A percentile compares a stretch with the other conserved stretches of the same genome.
Evolutionary conservation across 2,329 filamentous ascomycete species (phyloP).

Genomic region (Chlorencoelia australis): DNA sequence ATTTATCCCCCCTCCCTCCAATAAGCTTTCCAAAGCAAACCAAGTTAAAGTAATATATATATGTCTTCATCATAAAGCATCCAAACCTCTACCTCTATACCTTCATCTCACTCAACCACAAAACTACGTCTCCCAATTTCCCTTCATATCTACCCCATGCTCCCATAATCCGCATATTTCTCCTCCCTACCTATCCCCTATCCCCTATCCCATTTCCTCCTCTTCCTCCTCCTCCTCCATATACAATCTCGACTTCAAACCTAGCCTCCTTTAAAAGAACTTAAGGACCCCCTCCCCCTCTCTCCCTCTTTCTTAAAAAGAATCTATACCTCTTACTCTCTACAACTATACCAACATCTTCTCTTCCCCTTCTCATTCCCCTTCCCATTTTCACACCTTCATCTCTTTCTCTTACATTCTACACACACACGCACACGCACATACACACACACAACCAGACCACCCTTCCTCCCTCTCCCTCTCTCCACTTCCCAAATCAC

Average conservation of each 20-base stretch:
- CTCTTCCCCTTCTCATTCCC: too few species aligned
- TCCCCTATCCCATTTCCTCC: not conserved
- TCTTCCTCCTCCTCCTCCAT: not conserved
- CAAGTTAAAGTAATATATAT: too few species aligned
- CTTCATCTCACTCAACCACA: not conserved
- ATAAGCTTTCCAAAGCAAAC: too few species aligned
- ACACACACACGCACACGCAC: not conserved
- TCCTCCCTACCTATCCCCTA: not conserved
- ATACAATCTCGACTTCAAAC: too few species aligned
- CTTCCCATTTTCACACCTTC: not conserved
- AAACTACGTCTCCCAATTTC: not conserved
- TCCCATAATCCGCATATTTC: not conserved
- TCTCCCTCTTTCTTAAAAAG: too few species aligned
- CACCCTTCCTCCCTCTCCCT: not conserved
- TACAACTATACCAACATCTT: too few species aligned
- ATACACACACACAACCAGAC: not conserved
- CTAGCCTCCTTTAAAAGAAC: too few species aligned
- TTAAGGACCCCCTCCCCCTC: too few species aligned
- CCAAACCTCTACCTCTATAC: not conserved
- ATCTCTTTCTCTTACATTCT: not conserved
- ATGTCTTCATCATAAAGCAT: too few species aligned
- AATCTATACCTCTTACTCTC: too few species aligned
- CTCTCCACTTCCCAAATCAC: not conserved
- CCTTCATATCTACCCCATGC: not conserved
- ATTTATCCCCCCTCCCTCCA: too few species aligned